phyloP scores from a whole-genome alignment of 2,329 filamentous ascomycete genomes.

The Colletotrichum orchidophilum region DNA sequence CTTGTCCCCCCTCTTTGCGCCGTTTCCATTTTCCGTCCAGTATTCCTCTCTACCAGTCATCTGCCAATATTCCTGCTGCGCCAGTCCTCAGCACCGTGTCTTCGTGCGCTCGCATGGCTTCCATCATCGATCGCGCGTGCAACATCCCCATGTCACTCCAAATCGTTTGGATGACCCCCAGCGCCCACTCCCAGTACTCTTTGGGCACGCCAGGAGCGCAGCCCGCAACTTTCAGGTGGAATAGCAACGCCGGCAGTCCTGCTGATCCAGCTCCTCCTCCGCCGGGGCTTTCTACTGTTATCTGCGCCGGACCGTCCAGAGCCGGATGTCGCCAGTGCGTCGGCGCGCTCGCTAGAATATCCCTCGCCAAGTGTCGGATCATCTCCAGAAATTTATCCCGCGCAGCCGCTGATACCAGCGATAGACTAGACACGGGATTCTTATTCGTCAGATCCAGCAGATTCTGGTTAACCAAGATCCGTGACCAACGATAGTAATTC shows the following conservation, averaged over 20 bases:
- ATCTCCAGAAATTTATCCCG: slow-evolving; percentile 44
- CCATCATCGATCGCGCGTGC: slow-evolving; percentile 55
- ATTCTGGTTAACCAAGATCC: slow-evolving; percentile 62
- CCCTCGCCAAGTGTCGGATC: slow-evolving; percentile 51
- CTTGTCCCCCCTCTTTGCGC: not conserved
- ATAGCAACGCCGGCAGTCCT: slow-evolving; percentile 58
- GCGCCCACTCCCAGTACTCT: slow-evolving; percentile 55
- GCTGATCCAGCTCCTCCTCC: slow-evolving; percentile 56
- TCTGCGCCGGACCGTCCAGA: slow-evolving; percentile 48
- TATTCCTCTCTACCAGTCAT: slow-evolving; percentile 18
- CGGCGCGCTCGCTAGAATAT: slow-evolving; percentile 56
- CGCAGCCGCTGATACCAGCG: slow-evolving; percentile 42
- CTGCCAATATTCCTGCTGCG: slow-evolving; percentile 29
- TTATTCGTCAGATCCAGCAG: slow-evolving; percentile 52
- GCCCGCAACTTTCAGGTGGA: slow-evolving; percentile 57
- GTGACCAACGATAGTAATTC: slow-evolving; percentile 68
- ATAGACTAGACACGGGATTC: slow-evolving; percentile 49
- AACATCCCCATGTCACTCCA: slow-evolving; percentile 63
- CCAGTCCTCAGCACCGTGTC: slow-evolving; percentile 32
- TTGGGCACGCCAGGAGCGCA: slow-evolving; percentile 56
- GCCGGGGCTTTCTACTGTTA: slow-evolving; percentile 46
- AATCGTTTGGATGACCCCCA: slow-evolving; percentile 56
- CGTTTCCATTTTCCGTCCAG: not conserved
- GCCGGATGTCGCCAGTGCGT: slow-evolving; percentile 62
- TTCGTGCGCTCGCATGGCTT: slow-evolving; percentile 47